Conservation (phyloP, 305 asterid species). For the Fraxinus ornus region DNA sequence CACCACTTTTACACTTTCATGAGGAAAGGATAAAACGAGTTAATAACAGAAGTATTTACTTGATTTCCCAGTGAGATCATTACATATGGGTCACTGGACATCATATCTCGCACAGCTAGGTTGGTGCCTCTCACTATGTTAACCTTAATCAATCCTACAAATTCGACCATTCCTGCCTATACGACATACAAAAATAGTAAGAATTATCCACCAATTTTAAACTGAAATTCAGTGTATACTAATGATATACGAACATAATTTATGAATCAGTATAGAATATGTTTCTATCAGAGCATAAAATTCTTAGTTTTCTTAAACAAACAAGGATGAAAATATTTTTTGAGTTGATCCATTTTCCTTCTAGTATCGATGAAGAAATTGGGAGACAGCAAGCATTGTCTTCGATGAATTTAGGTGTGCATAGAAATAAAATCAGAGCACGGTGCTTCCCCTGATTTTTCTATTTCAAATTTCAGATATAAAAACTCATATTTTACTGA, state of each 20-base stretch:
- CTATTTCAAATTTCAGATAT: not conserved
- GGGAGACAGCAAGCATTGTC: not conserved
- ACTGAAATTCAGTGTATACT: not conserved
- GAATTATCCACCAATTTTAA: not conserved
- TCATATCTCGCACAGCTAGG: slow-evolving; percentile 76
- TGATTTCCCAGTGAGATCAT: slow-evolving; percentile 70
- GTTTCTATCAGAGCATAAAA: not conserved
- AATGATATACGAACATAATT: not conserved
- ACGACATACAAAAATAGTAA: slow-evolving; percentile 17
- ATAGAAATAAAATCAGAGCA: not conserved
- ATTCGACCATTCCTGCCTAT: slow-evolving; percentile 88
- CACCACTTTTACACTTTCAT: not conserved
- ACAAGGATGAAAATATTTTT: not conserved
- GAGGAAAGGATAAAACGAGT: not conserved
- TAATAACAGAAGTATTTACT: slow-evolving; percentile 33
- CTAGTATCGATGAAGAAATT: not conserved
- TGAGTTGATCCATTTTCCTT: not conserved
- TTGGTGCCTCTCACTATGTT: slow-evolving; percentile 70
- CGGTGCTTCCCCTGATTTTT: not conserved
- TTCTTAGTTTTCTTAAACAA: not conserved
- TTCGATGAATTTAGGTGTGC: not conserved
- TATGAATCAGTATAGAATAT: not conserved
- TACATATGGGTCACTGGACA: slow-evolving; percentile 80
- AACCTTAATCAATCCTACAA: slow-evolving; percentile 72
- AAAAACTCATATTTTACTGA: not conserved